Base-by-base conservation (phyloP, 139 green algal genomes). In the Coelastrella sp. region DNA sequence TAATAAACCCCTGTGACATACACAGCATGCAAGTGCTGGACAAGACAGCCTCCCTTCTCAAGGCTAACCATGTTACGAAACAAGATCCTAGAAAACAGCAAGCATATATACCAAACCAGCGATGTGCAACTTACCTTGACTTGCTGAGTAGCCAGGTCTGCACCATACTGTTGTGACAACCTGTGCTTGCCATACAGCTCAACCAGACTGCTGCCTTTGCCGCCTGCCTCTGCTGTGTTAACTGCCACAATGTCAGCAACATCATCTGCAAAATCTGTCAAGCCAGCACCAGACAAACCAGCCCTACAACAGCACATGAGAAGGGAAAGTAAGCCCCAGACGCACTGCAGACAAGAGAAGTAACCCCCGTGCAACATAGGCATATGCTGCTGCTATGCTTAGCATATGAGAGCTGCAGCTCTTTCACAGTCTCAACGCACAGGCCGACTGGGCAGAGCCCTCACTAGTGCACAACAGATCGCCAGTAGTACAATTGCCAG, bases 181-280 rank as follows among this genome's bases (percentile, higher is more conserved):
- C 45, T 78, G 17, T 94, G 88, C 19, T 87, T 76, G 59, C 79
- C 76, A 60, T 95, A 96, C n/a, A 90, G 48, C 59, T 84, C 89
- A 35, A 84, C 85, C 9, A 95, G 71, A n/a, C 75, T 64, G 25
- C 48, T 60, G 74, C 78, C 87, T 30, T 64, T 91, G 50, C 74
- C 79, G 30, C 27, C 78, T 30, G 62, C 66, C 4, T 62, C 77
- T 25, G 43, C 35, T 43, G 84, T n/a, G 57, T 68, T 11, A 84
- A 40, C 62, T 32, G 78, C 90, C 53, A 98, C 90, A 32, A 99
- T 77, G 89, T 95, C 96, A 0, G 89, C 94, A 66, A 98, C 93
- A 73, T 99, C 96, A 81, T 98, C 96, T 3, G 92, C 93, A 90
- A 99, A 98, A 91, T 99, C 96, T 67, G 97, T 95, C 74, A 98